Base-by-base conservation (phyloP, 139 green algal species). In the Penium margaritaceum region DNA sequence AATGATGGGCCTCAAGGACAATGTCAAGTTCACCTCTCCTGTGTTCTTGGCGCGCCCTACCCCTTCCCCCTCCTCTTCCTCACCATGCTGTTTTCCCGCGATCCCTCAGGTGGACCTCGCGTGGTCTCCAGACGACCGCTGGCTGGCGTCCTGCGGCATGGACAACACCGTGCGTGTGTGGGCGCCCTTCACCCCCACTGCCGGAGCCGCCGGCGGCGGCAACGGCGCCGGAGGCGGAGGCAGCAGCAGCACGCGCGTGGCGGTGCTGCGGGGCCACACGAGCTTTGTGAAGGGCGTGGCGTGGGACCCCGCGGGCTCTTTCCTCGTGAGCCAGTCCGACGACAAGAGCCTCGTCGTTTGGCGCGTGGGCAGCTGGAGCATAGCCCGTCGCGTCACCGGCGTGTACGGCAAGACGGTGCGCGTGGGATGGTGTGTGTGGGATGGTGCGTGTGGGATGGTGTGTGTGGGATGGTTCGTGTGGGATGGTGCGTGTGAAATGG, bases 261-360 rank as follows among this genome's bases (percentile, higher is more conserved):
- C 41, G 19, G 67, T 67, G 5, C 78, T 93, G 6, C 32, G 75
- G 34, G 81, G 71, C 4, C 91, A 96, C 78, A 74, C 63, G n/a
- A 87, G 76, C 51, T 90, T 90, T 47, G 91, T 98, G 33, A 97
- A 98, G 74, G 94, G 94, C 30, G 82, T 98, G 15, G 88, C 90
- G 1, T 98, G 93, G 91, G 94, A 98, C 85, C 94, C 94, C 0
- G 84, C 97, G 9, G 88, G 88, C 39, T 84, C 73, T 2, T 97
- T 92, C 82, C 73, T 97, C 27, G 91, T 89, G 30, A 90, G 80
- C 14, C 86, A 95, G 78, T 83, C 83, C 2, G 91, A 95, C 70
- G 84, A 90, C 74, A 87, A 90, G 51, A 86, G 83, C 33, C 77
- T 94, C 37, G 87, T 91, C 47, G 79, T 98, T 7, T 97, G 91